Evolutionary conservation across 176 grass and related monocot genomes (phyloP).

Genomic region (Oropetium thomaeum): DNA sequence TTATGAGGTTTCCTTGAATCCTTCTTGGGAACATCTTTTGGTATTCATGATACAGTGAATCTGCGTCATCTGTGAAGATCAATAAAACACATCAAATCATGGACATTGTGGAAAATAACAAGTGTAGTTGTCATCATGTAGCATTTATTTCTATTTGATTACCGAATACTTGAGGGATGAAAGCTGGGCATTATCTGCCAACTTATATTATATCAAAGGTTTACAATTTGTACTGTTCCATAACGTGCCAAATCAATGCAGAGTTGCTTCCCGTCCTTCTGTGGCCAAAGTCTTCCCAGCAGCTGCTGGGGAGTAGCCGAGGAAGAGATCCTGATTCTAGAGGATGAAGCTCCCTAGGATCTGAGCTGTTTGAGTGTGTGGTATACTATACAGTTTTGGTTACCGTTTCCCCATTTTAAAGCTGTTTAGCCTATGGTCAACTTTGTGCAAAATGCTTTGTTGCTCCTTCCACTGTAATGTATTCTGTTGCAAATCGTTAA

Average conservation of each 20-base stretch:
- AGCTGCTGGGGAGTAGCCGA: constrained; percentile 43
- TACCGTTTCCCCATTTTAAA: neutral
- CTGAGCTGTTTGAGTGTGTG: neutral
- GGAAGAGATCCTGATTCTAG: constrained; percentile 59
- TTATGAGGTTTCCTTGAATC: neutral
- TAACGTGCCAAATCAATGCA: constrained; percentile 10
- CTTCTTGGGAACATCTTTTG: neutral
- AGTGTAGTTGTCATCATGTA: neutral
- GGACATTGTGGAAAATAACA: neutral
- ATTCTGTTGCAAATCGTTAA: neutral
- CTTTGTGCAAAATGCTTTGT: neutral
- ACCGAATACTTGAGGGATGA: neutral
- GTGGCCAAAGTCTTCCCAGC: constrained; percentile 11
- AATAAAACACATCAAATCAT: neutral
- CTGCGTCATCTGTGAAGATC: neutral
- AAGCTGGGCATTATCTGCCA: neutral
- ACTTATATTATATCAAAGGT: neutral
- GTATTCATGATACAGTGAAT: neutral
- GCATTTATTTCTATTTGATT: neutral
- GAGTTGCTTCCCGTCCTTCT: constrained; percentile 49
- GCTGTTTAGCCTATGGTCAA: neutral
- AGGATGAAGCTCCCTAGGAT: constrained; percentile 34
- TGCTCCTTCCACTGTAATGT: neutral
- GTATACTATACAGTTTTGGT: neutral
- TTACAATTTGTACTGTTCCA: neutral